Conservation (phyloP, 1,284 basidiomycete species). For the Vanrija sp. region DNA sequence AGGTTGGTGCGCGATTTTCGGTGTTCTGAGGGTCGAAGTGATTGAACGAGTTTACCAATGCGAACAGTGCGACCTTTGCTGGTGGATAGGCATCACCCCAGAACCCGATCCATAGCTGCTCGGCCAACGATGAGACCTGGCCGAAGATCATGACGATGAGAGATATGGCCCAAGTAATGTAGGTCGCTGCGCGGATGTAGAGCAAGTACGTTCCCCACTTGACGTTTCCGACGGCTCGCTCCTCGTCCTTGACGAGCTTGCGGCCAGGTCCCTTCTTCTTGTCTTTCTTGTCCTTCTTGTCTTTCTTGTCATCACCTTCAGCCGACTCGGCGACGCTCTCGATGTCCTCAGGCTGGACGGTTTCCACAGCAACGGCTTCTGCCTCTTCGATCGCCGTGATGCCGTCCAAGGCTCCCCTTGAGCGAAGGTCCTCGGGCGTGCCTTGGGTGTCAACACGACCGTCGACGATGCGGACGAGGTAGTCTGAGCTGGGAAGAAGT, state of each 20-base stretch:
- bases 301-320: slow-evolving; percentile 48
- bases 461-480: slow-evolving; percentile 63
- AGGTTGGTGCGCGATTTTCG: not conserved
- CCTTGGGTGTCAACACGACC: slow-evolving; percentile 62
- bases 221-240: slow-evolving; percentile 67
- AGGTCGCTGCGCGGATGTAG: slow-evolving; percentile 58
- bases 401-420: slow-evolving; percentile 53
- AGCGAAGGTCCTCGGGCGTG: slow-evolving; percentile 57
- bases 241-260: slow-evolving; percentile 49
- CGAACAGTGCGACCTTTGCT: slow-evolving; percentile 20
- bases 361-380: slow-evolving; percentile 55
- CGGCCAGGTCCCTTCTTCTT: slow-evolving; percentile 43
- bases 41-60: slow-evolving; percentile 13
- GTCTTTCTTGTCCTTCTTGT: slow-evolving; percentile 28
- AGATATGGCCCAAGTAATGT: slow-evolving; percentile 40
- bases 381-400: slow-evolving; percentile 46
- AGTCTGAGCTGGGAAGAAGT: slow-evolving; percentile 59
- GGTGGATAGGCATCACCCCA: slow-evolving; percentile 48
- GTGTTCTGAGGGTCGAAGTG: slow-evolving; percentile 3
- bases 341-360: slow-evolving; percentile 21
- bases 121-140: slow-evolving; percentile 54
- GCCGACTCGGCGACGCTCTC: slow-evolving; percentile 40
- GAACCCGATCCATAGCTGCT: slow-evolving; percentile 68
- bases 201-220: slow-evolving; percentile 75
- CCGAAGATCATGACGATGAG: slow-evolving; percentile 33